Evolutionary conservation across 176 grass and related monocot species (phyloP), one percentile per base, ranked within the genome.

Genomic region (Carex littledalei): DNA sequence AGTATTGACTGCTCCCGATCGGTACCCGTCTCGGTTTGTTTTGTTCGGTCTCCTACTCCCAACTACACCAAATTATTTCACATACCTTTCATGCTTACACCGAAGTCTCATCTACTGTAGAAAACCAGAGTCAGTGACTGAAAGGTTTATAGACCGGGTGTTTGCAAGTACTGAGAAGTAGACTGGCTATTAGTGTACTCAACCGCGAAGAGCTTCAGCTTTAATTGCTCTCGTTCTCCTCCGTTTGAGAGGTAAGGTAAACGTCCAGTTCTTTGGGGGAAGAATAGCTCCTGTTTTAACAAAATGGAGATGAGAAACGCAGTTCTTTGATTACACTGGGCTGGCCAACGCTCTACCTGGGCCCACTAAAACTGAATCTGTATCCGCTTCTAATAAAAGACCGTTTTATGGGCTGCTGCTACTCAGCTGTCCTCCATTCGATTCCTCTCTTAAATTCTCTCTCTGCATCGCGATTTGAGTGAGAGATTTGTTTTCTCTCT

Each of bases 21-120:
- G 32, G 32, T 2, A 69, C 32, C 54, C 14, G 32, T 3, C 15
- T 4, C 24, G 24, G 39, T 67, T 83, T 83, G 72, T 53, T 78
- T 18, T 2, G 81, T 83, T 83, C 63, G 81, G 6, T 69, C 63
- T 65, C 81, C 81, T 67, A 83, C 60, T 83, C 81, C 47, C 81
- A 83, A 83, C 81, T 8, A 31, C 62, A 67, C 3, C 22, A 16
- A 67, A 67, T 83, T 54, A 83, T 31, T 81, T 64, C 79, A 2
- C 6, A 24, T 8, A 65, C 35, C 39, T 7, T 60, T 22, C 39
- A 8, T 24, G 0, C 9, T 20, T 34, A 81, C 79, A 64, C 79
- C 79, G 34, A 21, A 39, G 7, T 20, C 57, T n/a, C 3, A 47
- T 47, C 16, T 62, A 5, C 31, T 4, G 11, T 37, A n/a, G 2